A percentile compares a stretch with the other conserved stretches of the same genome.
These are phyloP conservation scores for Hydrangea macrophylla DNA, from an alignment of 148 eudicot genomes.

Conservation along the genomic window DNA sequence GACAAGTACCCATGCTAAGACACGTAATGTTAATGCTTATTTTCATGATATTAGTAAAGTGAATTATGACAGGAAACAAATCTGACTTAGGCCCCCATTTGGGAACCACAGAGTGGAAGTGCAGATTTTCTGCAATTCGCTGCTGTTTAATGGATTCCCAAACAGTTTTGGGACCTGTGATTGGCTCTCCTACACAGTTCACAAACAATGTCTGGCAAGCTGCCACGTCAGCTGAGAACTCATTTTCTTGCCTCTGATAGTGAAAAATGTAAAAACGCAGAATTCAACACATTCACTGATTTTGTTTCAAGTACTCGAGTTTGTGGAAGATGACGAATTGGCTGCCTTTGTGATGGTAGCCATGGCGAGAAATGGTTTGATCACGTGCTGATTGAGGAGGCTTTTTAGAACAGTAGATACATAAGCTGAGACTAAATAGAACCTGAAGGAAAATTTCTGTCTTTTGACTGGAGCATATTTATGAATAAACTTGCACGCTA, in stretches of 20 bases:
- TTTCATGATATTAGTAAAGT: background rate
- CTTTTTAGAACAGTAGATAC: no score
- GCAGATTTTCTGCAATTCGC: background rate
- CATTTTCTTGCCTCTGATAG: background rate
- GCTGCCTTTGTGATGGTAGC: slow-evolving; percentile 9
- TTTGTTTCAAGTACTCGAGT: background rate
- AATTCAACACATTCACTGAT: background rate
- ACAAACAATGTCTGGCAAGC: background rate
- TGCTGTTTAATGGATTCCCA: background rate
- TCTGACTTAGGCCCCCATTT: background rate
- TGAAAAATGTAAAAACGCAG: background rate
- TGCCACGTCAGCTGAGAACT: background rate
- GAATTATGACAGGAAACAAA: background rate
- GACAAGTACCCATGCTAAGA: background rate
- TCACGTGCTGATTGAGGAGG: no score
- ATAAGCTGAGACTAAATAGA: no score
- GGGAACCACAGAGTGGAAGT: background rate
- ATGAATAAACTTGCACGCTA: no score
- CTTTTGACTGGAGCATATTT: no score
- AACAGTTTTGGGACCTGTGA: background rate
- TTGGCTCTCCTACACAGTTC: background rate
- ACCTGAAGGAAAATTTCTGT: no score
- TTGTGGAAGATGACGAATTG: background rate
- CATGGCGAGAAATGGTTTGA: background rate
- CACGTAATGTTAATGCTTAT: background rate